Percentiles rank a stretch among this genome's conserved stretches.
Conservation (phyloP, 331 rosid species). For the Prunus yedoensis region DNA sequence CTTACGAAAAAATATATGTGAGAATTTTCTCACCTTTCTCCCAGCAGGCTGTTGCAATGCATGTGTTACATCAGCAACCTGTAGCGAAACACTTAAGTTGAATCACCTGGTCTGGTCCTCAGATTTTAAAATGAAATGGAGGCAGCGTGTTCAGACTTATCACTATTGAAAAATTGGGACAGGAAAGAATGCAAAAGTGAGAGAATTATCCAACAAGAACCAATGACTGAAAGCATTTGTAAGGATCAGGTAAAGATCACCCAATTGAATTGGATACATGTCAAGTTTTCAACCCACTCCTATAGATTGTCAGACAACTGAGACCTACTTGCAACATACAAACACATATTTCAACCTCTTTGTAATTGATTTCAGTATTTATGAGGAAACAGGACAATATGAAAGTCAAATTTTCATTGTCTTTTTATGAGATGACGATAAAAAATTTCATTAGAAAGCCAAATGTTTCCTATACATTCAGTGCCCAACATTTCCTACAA, state of each 20-base stretch:
- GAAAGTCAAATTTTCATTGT: too few relatives aligned
- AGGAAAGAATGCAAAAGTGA: not conserved
- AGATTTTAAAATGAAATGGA: not conserved
- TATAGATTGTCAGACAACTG: not conserved
- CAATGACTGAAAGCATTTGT: not conserved
- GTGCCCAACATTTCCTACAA: not conserved
- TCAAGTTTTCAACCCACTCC: not conserved
- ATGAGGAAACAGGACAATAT: too few relatives aligned
- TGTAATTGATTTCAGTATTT: not conserved
- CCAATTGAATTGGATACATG: not conserved
- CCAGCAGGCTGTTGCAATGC: conserved; percentile 98
- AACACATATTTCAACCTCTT: too few relatives aligned
- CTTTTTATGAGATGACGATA: too few relatives aligned
- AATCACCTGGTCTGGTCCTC: not conserved
- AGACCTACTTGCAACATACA: conserved; percentile 4
- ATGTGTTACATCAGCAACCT: conserved; percentile 96
- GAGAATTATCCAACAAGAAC: not conserved
- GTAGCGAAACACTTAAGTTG: conserved; percentile 18
- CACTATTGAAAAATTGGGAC: not conserved
- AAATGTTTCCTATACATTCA: too few relatives aligned
- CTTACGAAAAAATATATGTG: not conserved
- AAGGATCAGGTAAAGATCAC: not conserved
- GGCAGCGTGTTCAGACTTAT: too few relatives aligned
- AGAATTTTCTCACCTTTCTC: conserved; percentile 51
- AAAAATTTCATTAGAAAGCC: too few relatives aligned